A percentile compares a stretch with the other conserved stretches of the same genome.
Conservation (phyloP, 169 alveolate species). For the Plasmodium billcollinsi region DNA sequence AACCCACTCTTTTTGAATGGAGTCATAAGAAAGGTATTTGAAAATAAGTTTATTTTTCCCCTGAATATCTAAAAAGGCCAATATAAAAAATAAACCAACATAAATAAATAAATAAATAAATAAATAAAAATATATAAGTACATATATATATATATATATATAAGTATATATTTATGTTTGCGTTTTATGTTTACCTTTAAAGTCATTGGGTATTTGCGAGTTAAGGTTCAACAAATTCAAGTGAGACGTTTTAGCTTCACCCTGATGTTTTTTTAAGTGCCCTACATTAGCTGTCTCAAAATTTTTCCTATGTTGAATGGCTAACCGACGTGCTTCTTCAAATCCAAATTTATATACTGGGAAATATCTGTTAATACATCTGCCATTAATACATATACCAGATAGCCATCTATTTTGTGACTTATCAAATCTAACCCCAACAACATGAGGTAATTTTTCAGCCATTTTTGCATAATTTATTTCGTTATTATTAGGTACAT, state of each 20-base stretch:
- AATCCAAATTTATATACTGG: constrained; percentile 84
- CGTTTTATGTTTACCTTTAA: constrained; percentile 37
- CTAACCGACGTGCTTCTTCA: constrained; percentile 83
- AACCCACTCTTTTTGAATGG: constrained; percentile 76
- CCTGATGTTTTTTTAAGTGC: constrained; percentile 70
- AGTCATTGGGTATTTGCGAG: constrained; percentile 73
- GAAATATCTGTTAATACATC: constrained; percentile 82
- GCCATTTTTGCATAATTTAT: constrained; percentile 78
- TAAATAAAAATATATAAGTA: neutral
- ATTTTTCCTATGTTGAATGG: constrained; percentile 83
- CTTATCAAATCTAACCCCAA: constrained; percentile 87
- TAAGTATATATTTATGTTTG: neutral
- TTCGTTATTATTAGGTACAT: constrained; percentile 48
- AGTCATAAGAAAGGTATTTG: constrained; percentile 63
- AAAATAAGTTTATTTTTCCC: constrained; percentile 70
- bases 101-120: neutral
- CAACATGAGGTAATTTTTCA: constrained; percentile 76
- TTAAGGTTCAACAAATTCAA: constrained; percentile 51
- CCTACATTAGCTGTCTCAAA: constrained; percentile 79
- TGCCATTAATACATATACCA: constrained; percentile 79
- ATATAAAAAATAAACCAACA: neutral
- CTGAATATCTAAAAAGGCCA: constrained; percentile 32
- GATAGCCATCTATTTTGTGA: constrained; percentile 89
- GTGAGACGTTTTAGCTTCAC: constrained; percentile 73
- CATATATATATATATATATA: constrained; percentile 2